Conservation (phyloP, 2,329 filamentous ascomycete genomes). For the Neocucurbitaria cava region DNA sequence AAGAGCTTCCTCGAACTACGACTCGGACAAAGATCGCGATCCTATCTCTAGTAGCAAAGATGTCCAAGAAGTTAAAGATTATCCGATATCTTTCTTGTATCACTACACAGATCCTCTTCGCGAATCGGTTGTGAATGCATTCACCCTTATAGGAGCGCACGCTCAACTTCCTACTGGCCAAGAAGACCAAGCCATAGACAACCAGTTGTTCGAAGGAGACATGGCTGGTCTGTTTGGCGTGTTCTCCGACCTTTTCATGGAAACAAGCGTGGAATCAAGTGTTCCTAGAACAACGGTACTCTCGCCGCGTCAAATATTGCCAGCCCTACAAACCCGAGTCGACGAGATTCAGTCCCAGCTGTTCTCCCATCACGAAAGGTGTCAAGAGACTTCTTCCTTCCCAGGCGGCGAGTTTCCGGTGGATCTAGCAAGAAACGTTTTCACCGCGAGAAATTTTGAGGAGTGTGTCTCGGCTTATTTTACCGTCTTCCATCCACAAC, state of each 20-base stretch:
- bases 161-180: background rate
- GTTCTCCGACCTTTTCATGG: constrained; percentile 9
- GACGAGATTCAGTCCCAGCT: background rate
- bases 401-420: background rate
- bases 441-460: constrained; percentile 11
- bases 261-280: background rate
- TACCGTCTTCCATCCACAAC: constrained; percentile 55
- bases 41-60: background rate
- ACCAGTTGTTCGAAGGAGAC: background rate
- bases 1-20: background rate
- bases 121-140: constrained; percentile 11
- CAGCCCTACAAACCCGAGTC: background rate
- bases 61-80: background rate
- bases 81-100: constrained; percentile 15
- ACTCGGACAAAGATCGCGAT: background rate
- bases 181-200: background rate
- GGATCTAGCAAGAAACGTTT: constrained; percentile 9
- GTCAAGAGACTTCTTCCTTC: background rate
- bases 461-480: constrained; percentile 52
- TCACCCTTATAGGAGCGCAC: constrained; percentile 7
- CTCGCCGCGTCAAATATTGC: background rate
- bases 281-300: background rate
- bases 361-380: background rate
- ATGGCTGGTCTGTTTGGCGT: background rate
- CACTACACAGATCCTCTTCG: constrained; percentile 17